Conservation (phyloP, 352 stramenopile species). For the Pelagophyceae sp. region DNA sequence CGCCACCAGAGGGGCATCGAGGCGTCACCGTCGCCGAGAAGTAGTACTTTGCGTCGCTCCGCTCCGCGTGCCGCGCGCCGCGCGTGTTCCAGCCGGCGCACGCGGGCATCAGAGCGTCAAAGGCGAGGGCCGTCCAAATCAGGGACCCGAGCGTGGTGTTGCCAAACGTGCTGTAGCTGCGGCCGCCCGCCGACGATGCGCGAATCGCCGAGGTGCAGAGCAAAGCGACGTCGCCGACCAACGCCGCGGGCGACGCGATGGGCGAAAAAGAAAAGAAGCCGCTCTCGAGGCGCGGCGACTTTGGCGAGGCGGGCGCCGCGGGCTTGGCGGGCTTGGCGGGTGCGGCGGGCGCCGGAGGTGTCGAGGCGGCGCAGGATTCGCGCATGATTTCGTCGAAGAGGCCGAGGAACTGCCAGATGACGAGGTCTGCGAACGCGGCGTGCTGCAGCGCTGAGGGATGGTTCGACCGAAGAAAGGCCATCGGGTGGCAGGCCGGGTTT, state of each 20-base stretch:
- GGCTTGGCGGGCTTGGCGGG: not conserved
- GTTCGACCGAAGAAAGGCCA: not conserved
- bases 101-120: not conserved
- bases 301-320: too few species aligned
- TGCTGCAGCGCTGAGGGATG: not conserved
- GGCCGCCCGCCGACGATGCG: not conserved
- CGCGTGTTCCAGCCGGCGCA: not conserved
- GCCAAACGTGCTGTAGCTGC: not conserved
- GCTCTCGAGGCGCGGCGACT: not conserved
- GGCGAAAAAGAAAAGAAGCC: not conserved
- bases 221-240: not conserved
- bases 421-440: not conserved
- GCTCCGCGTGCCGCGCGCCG: not conserved
- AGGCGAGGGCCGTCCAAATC: not conserved
- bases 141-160: not conserved
- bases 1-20: not conserved
- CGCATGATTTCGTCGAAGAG: not conserved
- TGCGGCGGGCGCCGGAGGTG: not conserved
- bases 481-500: not conserved
- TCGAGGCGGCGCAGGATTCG: not conserved
- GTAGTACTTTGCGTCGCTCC: not conserved
- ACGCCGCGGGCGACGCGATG: not conserved
- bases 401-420: not conserved
- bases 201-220: not conserved
- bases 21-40: not conserved